Percentiles rank a stretch among this genome's conserved stretches.
These are phyloP conservation scores for Gracilaria gracilis DNA, from an alignment of 23 red algal genomes.

Conservation along the genomic window DNA sequence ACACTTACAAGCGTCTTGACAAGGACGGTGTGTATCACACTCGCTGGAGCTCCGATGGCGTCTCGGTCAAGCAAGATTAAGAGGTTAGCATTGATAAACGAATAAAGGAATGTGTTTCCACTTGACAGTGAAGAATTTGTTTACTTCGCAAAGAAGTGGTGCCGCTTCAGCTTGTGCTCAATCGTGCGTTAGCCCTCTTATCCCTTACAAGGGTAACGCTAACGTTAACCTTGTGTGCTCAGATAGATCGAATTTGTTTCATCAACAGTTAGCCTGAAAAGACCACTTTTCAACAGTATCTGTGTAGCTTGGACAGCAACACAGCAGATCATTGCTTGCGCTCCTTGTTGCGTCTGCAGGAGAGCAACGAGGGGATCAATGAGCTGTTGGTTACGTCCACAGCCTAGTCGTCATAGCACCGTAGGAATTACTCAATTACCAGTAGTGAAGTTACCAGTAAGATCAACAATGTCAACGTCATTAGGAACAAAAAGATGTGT, in stretches of 20 bases:
- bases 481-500: neutral
- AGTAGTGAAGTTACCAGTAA: neutral
- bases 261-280: neutral
- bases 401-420: slow-evolving; percentile 15
- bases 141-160: neutral
- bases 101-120: neutral
- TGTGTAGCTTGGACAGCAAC: slow-evolving; percentile 1
- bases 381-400: neutral
- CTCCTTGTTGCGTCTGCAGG: slow-evolving; percentile 6
- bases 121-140: neutral
- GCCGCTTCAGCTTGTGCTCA: no score
- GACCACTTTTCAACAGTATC: neutral
- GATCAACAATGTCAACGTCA: no score
- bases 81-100: neutral
- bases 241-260: neutral
- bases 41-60: slow-evolving; percentile 87
- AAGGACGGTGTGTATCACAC: slow-evolving; percentile 94
- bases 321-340: neutral
- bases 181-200: no score
- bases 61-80: slow-evolving; percentile 70
- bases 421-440: neutral
- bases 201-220: no score
- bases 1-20: slow-evolving; percentile 94
- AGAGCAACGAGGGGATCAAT: neutral
- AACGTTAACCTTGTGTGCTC: neutral